These are phyloP conservation scores for Suhomyces vadensis DNA, from an alignment of 805 yeast species.

Conservation along the genomic window DNA sequence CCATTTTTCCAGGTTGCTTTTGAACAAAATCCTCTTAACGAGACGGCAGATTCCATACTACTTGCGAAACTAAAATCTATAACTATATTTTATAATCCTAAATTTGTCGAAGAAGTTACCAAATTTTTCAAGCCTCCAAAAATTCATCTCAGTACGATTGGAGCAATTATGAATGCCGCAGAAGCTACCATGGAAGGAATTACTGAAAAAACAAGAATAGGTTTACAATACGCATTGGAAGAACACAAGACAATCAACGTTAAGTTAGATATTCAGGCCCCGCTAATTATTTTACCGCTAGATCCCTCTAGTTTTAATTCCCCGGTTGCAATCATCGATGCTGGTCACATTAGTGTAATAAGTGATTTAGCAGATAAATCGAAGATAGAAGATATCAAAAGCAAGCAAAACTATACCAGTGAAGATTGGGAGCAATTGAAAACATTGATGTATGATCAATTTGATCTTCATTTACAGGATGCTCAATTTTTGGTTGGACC, in stretches of 20 bases:
- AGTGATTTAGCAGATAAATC: slow-evolving; percentile 78
- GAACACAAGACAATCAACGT: slow-evolving; percentile 90
- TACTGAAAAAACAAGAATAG: slow-evolving; percentile 85
- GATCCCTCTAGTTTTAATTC: slow-evolving; percentile 78
- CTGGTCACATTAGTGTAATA: slow-evolving; percentile 85
- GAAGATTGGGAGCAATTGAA: slow-evolving; percentile 78
- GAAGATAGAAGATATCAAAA: slow-evolving; percentile 66
- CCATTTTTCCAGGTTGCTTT: slow-evolving; percentile 82
- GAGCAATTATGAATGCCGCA: slow-evolving; percentile 90
- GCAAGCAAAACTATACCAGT: slow-evolving; percentile 55
- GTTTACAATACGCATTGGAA: slow-evolving; percentile 88
- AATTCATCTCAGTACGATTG: slow-evolving; percentile 81
- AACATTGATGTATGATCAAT: slow-evolving; percentile 86
- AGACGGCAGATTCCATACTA: slow-evolving; percentile 76
- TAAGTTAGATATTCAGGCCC: slow-evolving; percentile 89
- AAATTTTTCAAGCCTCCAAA: slow-evolving; percentile 85
- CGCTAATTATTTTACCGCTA: slow-evolving; percentile 81
- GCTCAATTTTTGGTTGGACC: slow-evolving; percentile 90
- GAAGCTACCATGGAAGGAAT: slow-evolving; percentile 92
- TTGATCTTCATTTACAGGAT: slow-evolving; percentile 71
- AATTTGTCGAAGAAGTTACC: slow-evolving; percentile 71
- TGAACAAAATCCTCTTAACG: slow-evolving; percentile 86
- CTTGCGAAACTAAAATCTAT: slow-evolving; percentile 77
- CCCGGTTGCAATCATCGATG: slow-evolving; percentile 89
- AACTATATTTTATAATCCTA: slow-evolving; percentile 88